Base-by-base conservation (phyloP, 2,329 filamentous ascomycete species). In the Aspergillus sojae region DNA sequence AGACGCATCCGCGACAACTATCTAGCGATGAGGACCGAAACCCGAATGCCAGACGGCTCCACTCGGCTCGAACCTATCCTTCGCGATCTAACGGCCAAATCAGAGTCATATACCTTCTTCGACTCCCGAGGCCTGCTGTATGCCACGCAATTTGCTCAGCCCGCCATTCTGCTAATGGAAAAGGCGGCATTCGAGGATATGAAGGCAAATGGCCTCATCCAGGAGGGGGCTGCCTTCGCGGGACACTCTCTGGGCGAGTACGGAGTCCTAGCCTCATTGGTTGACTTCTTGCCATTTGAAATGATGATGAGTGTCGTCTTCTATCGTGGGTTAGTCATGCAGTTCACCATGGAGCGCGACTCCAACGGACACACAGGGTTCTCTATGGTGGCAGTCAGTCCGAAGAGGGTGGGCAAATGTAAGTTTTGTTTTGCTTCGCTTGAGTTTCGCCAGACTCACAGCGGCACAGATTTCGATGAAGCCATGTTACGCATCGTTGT, bases 381-480 rank as follows among this genome's bases (percentile, higher is more conserved):
- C 85, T 94, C 92, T 66, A 99, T 99, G 95, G 97, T 94, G 79
- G 95, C 95, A 61, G 94, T 99, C 80, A 99, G 99, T 84, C 95
- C 95, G 41, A 97, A 93, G 84, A 90, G 95, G 68, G 97, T 99
- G 79, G 96, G 92, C 75, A 97, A 87, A 97, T 53, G 50, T 53
- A 30, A n/a, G 26, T 30, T n/a, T n/a, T 26, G 45, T 28, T 12
- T 12, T n/a, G 12, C 3, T 14, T 28, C 16, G 32, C 1, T 16
- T 2, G 1, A 14, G 5, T 23, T 14, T 48, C 12, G 3, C 11
- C 10, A 12, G 39, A 4, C 39, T 41, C 39, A 41, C 39, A 4
- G 16, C 16, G 39, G 3, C 0, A n/a, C 16, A 41, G 39, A 41
- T 41, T 41, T 41, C 39, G 39, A 41, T 41, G 39, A 41, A 41